These are phyloP conservation scores for Ceratobasidium sp. DNA, from an alignment of 1,284 basidiomycete genomes.

Conservation along the genomic window DNA sequence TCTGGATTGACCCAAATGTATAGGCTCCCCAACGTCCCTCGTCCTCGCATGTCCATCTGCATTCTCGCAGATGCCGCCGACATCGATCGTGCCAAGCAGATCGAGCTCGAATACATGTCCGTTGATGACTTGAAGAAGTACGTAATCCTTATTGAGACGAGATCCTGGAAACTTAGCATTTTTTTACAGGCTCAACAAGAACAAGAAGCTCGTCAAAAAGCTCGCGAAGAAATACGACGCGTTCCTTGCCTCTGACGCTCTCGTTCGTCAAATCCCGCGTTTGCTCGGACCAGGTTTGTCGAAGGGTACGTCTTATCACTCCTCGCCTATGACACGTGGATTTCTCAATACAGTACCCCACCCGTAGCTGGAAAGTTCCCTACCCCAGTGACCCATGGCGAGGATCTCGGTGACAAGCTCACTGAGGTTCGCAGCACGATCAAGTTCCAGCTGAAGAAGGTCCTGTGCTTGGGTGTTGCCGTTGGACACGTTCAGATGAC, in stretches of 20 bases:
- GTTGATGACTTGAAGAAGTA: conserved; percentile 99
- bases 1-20: conserved; percentile 23
- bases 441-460: conserved; percentile 99
- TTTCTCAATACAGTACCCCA: neutral
- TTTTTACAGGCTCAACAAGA: conserved; percentile 87
- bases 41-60: conserved; percentile 99
- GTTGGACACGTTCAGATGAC: conserved; percentile 98
- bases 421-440: conserved; percentile 97
- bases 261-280: conserved; percentile 99
- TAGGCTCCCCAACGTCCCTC: conserved; percentile 94
- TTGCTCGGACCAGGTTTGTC: conserved; percentile 99
- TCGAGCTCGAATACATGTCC: conserved; percentile 98
- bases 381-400: conserved; percentile 91
- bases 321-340: neutral
- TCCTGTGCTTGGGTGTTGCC: conserved; percentile 98
- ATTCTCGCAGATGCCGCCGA: conserved; percentile 99
- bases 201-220: conserved; percentile 99
- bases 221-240: conserved; percentile 99
- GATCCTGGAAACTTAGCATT: neutral
- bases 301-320: conserved; percentile 70
- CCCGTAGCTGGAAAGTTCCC: conserved; percentile 96
- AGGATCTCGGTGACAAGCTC: conserved; percentile 93
- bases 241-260: conserved; percentile 95
- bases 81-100: conserved; percentile 98
- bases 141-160: conserved; percentile 47